phyloP scores from a whole-genome alignment of 345 rosid species.

The Hirschfeldia incana region DNA sequence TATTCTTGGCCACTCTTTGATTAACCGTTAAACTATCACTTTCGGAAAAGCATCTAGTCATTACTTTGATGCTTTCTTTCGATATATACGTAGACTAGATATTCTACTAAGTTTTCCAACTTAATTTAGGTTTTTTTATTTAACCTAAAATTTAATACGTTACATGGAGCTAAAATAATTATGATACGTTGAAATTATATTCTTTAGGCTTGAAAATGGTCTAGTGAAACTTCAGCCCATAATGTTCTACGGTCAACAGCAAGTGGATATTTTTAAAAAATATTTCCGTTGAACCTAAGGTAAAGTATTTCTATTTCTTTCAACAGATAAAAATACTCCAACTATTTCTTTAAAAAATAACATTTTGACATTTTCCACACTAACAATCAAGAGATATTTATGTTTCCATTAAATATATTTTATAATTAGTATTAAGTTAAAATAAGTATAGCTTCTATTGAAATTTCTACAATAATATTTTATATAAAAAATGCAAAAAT shows the following conservation, averaged over 20 bases:
- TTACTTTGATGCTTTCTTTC: neutral
- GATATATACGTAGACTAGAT: neutral
- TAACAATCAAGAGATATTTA: too few relatives aligned
- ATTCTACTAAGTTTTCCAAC: neutral
- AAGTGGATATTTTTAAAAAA: neutral
- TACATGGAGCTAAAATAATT: neutral
- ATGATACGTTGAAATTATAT: neutral
- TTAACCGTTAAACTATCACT: slow-evolving; percentile 33
- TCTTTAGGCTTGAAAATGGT: slow-evolving; percentile 1
- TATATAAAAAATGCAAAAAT: too few relatives aligned
- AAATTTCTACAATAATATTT: too few relatives aligned
- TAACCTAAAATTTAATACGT: neutral
- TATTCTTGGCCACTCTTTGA: slow-evolving; percentile 6
- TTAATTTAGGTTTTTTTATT: too few relatives aligned
- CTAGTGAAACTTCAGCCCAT: slow-evolving; percentile 1
- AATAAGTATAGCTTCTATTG: too few relatives aligned
- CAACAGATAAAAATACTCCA: neutral
- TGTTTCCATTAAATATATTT: too few relatives aligned
- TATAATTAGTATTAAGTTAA: too few relatives aligned
- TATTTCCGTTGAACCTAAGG: neutral
- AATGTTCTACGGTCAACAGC: slow-evolving; percentile 15
- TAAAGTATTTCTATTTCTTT: neutral
- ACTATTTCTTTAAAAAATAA: too few relatives aligned
- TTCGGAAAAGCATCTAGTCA: slow-evolving; percentile 13
- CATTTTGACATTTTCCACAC: too few relatives aligned